phyloP scores from a whole-genome alignment of 2,329 filamentous ascomycete genomes.

The Diaporthe aspalathi region DNA sequence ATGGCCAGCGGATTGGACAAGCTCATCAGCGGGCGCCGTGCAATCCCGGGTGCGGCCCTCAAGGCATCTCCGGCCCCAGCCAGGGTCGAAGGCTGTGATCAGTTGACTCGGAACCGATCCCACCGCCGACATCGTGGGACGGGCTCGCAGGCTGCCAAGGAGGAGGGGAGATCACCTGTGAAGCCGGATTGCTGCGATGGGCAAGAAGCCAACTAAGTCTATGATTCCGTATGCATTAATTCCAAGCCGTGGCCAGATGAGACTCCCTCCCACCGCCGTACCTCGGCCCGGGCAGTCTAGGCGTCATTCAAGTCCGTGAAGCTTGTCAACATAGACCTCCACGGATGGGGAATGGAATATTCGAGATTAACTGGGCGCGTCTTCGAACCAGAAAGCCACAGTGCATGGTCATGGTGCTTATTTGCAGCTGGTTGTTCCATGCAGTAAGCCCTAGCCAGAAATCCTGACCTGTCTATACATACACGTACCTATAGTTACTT shows the following conservation, averaged over 20 bases:
- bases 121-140: slow-evolving; percentile 15
- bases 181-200: not conserved
- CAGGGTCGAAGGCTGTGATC: not conserved
- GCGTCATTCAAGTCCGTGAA: slow-evolving; percentile 14
- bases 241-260: not conserved
- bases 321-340: not conserved
- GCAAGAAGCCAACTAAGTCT: not conserved
- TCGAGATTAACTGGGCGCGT: not conserved
- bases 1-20: not conserved
- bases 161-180: not conserved
- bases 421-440: not conserved
- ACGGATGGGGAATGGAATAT: not conserved
- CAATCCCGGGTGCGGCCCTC: not conserved
- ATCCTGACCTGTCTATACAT: not conserved
- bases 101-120: slow-evolving; percentile 21
- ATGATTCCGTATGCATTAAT: slow-evolving; percentile 13
- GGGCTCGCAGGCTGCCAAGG: not conserved
- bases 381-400: not conserved
- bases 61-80: not conserved
- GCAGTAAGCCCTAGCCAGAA: slow-evolving; percentile 15
- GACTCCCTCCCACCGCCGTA: not conserved
- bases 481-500: no score
- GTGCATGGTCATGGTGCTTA: slow-evolving; percentile 9
- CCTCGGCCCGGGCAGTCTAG: slow-evolving; percentile 10
- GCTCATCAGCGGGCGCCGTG: not conserved